Evolutionary conservation across 2,329 filamentous ascomycete species (phyloP), one percentile per base, ranked within the genome.

Genomic region (Phialocephala subalpina): DNA sequence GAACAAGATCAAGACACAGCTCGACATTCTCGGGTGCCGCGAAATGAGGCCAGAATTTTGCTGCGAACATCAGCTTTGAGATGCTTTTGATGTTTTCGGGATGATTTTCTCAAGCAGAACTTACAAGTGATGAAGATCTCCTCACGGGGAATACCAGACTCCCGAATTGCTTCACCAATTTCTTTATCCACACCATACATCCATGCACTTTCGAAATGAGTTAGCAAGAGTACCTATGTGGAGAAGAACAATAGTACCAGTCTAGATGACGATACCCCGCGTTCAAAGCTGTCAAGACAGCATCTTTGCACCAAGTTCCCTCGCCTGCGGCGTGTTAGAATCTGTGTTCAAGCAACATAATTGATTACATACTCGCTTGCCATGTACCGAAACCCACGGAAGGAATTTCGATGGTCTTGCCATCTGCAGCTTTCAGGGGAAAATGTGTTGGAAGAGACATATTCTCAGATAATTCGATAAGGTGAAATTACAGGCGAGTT

Each of bases 1-100:
- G 81, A 73, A 87, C 90, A 82, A 90, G 87, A 71, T 92, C 87
- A 42, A 94, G 83, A 45, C 86, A 88, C 72, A 90, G 81, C 78
- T 90, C 87, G 9, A 88, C 87, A 40, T 65, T 60, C 25, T 71
- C 63, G 1, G 56, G 60, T 14, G 49, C 63, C 11, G 38, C 22
- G 29, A 64, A 67, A 11, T 65, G 58, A 20, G 61, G 63, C 85
- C 85, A 88, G 25, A 88, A 78, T 78, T 89, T 89, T 63, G 81
- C 20, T 22, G n/a, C 3, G 20, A 49, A 25, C 4, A 8, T 49
- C 45, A 49, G 45, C n/a, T 49, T 25, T 14, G 12, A n/a, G n/a
- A n/a, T 33, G 29, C 29, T 33, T 33, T 9, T 33, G 29, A 33
- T 33, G n/a, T n/a, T n/a, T n/a, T 33, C 4, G 9, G 29, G 4